Percentiles rank a stretch among this genome's conserved stretches.
These are phyloP conservation scores for Sarocladiaceae sp. DNA, from an alignment of 2,329 filamentous ascomycete genomes.

Conservation along the genomic window DNA sequence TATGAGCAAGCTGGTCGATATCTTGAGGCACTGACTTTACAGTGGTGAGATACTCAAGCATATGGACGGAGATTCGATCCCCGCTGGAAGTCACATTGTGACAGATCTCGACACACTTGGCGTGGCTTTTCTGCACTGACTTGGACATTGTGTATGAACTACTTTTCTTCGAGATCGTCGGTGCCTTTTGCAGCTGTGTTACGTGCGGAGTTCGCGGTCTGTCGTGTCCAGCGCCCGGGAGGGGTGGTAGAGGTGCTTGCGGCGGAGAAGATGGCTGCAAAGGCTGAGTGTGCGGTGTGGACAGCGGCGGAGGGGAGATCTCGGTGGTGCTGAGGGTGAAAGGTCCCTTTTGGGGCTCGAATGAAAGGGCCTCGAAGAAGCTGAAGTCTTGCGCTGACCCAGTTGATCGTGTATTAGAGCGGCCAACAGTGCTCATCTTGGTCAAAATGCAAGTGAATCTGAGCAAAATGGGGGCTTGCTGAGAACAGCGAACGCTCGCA, in stretches of 20 bases:
- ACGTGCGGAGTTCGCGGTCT: neutral
- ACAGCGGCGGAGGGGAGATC: neutral
- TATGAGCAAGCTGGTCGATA: constrained; percentile 54
- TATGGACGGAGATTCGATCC: constrained; percentile 58
- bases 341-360: constrained; percentile 5
- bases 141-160: constrained; percentile 2
- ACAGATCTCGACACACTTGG: constrained; percentile 38
- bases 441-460: neutral
- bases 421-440: constrained; percentile 4
- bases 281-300: neutral
- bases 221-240: neutral
- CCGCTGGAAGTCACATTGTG: constrained; percentile 52
- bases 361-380: constrained; percentile 7
- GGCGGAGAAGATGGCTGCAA: neutral
- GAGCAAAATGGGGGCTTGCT: neutral
- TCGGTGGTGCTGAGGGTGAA: constrained; percentile 5
- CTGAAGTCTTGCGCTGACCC: constrained; percentile 8
- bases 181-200: neutral
- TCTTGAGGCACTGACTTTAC: constrained; percentile 48
- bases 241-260: neutral
- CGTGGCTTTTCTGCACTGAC: constrained; percentile 21
- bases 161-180: neutral
- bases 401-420: constrained; percentile 3
- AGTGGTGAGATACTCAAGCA: constrained; percentile 57
- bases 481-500: neutral